Evolutionary conservation across 2,329 filamentous ascomycete genomes (phyloP).

Genomic region (Cladosporium velox): DNA sequence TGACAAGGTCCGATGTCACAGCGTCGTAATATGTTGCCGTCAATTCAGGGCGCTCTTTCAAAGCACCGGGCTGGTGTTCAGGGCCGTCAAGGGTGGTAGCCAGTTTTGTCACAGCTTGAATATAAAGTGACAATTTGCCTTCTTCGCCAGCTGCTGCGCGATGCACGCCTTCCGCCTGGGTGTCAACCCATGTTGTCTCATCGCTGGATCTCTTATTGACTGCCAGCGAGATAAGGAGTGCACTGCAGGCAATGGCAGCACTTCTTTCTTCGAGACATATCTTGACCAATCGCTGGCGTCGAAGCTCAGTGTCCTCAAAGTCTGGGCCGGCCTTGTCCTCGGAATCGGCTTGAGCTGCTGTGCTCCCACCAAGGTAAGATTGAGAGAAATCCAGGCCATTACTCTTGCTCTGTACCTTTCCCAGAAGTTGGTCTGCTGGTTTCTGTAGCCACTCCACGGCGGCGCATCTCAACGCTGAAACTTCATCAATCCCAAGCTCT

Average conservation of each 20-base stretch:
- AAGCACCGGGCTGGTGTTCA: constrained; percentile 21
- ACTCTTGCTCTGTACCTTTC: constrained; percentile 31
- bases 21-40: constrained; percentile 62
- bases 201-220: not conserved
- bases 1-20: constrained; percentile 69
- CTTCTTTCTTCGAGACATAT: constrained; percentile 33
- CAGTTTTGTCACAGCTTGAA: not conserved
- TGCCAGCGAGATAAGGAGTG: constrained; percentile 17
- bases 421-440: constrained; percentile 69
- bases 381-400: constrained; percentile 3
- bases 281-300: constrained; percentile 25
- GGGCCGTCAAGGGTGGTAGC: constrained; percentile 1
- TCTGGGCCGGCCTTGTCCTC: constrained; percentile 24
- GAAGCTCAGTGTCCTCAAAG: constrained; percentile 22
- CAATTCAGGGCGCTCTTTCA: constrained; percentile 26
- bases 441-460: constrained; percentile 83
- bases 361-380: constrained; percentile 16
- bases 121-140: not conserved
- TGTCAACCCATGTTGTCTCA: constrained; percentile 4
- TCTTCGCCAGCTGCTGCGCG: not conserved
- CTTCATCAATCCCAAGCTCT: constrained; percentile 74
- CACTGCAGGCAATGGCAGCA: constrained; percentile 25
- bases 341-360: not conserved
- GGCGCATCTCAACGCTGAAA: constrained; percentile 76
- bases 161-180: not conserved